Conservation (phyloP, 2,329 filamentous ascomycete species). For the Colletotrichum lentis region DNA sequence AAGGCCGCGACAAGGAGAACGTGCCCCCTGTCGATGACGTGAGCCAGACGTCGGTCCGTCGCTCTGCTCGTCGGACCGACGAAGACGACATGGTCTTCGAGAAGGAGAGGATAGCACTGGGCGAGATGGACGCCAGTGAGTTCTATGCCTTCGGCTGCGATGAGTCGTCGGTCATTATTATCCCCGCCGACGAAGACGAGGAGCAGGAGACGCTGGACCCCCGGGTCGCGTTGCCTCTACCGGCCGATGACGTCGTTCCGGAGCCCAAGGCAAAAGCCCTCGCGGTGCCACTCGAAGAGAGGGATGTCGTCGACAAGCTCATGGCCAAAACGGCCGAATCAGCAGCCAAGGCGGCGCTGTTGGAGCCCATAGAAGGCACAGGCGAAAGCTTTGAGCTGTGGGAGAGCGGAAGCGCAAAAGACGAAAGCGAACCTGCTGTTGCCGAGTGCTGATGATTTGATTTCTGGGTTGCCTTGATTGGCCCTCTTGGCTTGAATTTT, state of each 20-base stretch:
- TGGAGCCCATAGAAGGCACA: slow-evolving; percentile 66
- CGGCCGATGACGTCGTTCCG: slow-evolving; percentile 41
- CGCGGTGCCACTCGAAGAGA: slow-evolving; percentile 37
- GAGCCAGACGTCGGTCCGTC: slow-evolving; percentile 61
- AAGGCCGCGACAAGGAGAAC: slow-evolving; percentile 88
- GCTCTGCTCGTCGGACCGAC: slow-evolving; percentile 45
- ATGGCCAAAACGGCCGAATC: slow-evolving; percentile 49
- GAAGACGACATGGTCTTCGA: slow-evolving; percentile 68
- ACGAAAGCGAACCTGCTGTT: slow-evolving; percentile 55
- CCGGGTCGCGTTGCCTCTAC: slow-evolving; percentile 18
- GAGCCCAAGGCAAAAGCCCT: slow-evolving; percentile 41
- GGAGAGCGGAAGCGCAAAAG: slow-evolving; percentile 73
- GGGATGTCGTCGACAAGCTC: slow-evolving; percentile 50
- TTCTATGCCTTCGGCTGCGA: slow-evolving; percentile 74
- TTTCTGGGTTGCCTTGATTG: slow-evolving; percentile 18
- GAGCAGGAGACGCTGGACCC: slow-evolving; percentile 42
- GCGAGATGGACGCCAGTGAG: slow-evolving; percentile 72
- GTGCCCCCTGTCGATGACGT: slow-evolving; percentile 77
- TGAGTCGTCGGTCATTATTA: slow-evolving; percentile 66
- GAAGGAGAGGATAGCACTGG: slow-evolving; percentile 70
- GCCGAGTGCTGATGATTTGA: slow-evolving; percentile 41
- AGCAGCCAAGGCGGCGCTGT: slow-evolving; percentile 55
- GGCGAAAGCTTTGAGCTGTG: slow-evolving; percentile 72
- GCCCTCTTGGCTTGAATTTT: slow-evolving; percentile 6
- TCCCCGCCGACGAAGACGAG: slow-evolving; percentile 68